Percentiles rank a stretch among this genome's conserved stretches.
Conservation (phyloP, 2,329 filamentous ascomycete species). For the Parastagonospora nodorum region DNA sequence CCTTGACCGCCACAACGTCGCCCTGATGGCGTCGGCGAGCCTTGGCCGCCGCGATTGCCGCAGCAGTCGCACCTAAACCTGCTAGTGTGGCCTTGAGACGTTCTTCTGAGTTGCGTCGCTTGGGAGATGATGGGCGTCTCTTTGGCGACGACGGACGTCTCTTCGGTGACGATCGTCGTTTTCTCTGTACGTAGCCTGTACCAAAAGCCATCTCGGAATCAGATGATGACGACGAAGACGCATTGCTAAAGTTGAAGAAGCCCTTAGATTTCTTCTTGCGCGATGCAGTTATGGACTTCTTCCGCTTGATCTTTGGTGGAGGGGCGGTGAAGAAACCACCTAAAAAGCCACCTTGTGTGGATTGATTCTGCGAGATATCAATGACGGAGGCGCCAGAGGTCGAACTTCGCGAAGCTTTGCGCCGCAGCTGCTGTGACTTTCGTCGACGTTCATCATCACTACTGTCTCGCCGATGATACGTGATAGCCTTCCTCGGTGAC, state of each 20-base stretch:
- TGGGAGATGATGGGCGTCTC: constrained; percentile 13
- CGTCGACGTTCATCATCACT: constrained; percentile 36
- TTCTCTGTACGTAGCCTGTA: constrained; percentile 36
- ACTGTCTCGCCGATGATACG: constrained; percentile 36
- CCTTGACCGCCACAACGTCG: constrained; percentile 44
- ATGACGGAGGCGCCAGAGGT: constrained; percentile 61
- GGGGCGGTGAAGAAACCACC: constrained; percentile 66
- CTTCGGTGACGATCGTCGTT: constrained; percentile 31
- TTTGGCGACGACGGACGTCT: constrained; percentile 23
- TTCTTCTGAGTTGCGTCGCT: constrained; percentile 51
- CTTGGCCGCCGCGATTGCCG: constrained; percentile 54
- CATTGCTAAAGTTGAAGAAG: constrained; percentile 57
- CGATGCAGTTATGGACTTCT: constrained; percentile 22
- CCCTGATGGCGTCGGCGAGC: constrained; percentile 32
- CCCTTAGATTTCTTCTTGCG: constrained; percentile 50
- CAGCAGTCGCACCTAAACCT: constrained; percentile 55
- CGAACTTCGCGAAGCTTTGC: constrained; percentile 43
- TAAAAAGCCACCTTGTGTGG: constrained; percentile 49
- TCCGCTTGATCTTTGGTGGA: constrained; percentile 36
- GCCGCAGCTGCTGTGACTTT: constrained; percentile 31
- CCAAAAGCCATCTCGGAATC: constrained; percentile 56
- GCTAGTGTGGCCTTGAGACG: constrained; percentile 53
- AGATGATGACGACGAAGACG: constrained; percentile 49
- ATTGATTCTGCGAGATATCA: constrained; percentile 66
- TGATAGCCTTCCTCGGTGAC: constrained; percentile 40